phyloP scores from a whole-genome alignment of 106 monocot species.

The Acorus gramineus region DNA sequence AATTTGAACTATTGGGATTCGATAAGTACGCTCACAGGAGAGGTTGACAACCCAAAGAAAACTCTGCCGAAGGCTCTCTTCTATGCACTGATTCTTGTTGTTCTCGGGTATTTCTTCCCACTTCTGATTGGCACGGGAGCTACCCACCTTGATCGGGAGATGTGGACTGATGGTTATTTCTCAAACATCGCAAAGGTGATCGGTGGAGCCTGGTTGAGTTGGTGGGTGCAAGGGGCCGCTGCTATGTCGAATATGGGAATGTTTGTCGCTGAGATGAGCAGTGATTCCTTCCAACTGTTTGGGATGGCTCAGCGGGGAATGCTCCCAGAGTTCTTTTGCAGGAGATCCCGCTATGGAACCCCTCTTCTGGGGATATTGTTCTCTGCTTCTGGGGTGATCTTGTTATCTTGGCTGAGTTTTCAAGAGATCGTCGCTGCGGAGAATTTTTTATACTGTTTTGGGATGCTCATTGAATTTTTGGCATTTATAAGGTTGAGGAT shows the following conservation, averaged over 20 bases:
- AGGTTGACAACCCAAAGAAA: conserved; percentile 27
- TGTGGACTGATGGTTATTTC: conserved; percentile 39
- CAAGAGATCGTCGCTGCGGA: conserved; percentile 45
- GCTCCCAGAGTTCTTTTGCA: conserved; percentile 32
- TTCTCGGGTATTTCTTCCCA: conserved; percentile 21
- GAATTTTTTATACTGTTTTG: conserved; percentile 38
- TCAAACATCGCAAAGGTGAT: conserved; percentile 24
- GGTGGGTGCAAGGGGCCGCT: conserved; percentile 27
- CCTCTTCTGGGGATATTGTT: conserved; percentile 33
- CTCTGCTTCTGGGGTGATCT: conserved; percentile 33
- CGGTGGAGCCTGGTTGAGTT: conserved; percentile 36
- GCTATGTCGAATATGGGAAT: conserved; percentile 40
- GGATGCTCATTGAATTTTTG: conserved; percentile 32
- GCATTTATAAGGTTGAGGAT: conserved; percentile 28
- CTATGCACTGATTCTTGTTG: conserved; percentile 24
- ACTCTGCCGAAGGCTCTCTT: conserved; percentile 32
- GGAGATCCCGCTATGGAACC: conserved; percentile 29
- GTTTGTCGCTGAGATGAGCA: conserved; percentile 39
- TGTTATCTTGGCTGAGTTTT: conserved; percentile 42
- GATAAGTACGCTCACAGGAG: conserved; percentile 44
- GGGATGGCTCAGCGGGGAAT: conserved; percentile 43
- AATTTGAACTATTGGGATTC: conserved; percentile 45
- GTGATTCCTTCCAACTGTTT: conserved; percentile 33
- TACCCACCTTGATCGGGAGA: conserved; percentile 22
- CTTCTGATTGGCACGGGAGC: conserved; percentile 27